phyloP scores from a whole-genome alignment of 306 rosid species.

The Adenanthera pavonina region DNA sequence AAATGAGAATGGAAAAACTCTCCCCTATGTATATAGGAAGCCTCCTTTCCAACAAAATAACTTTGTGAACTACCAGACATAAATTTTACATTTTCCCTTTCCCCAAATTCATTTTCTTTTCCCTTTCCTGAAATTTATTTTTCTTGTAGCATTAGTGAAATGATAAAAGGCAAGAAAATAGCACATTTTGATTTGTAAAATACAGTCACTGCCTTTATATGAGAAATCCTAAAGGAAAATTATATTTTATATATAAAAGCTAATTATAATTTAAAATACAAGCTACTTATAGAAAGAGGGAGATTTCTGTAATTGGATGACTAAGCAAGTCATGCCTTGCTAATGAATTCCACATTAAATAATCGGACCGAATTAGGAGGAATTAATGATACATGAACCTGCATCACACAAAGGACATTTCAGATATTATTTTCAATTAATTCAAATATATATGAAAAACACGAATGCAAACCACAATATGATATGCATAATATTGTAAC shows the following conservation, averaged over 20 bases:
- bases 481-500: no score
- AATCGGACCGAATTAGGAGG: slow-evolving; percentile 87
- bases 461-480: no score
- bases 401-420: slow-evolving; percentile 35
- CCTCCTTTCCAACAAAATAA: no score
- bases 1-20: no score
- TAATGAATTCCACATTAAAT: slow-evolving; percentile 88
- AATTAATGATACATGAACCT: slow-evolving; percentile 80
- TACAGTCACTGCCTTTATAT: neutral
- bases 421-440: neutral
- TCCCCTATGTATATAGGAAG: no score
- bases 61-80: no score
- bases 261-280: neutral
- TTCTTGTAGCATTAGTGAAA: neutral
- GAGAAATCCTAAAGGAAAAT: neutral
- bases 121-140: no score
- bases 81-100: no score
- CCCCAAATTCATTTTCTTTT: no score
- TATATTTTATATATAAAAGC: neutral
- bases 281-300: neutral
- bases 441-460: no score
- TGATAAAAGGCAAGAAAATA: no score
- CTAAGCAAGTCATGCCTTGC: slow-evolving; percentile 65
- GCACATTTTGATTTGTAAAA: neutral
- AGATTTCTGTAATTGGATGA: neutral